Evolutionary conservation across 129 eudicot species (phyloP), one percentile per base, ranked within the genome.

Genomic region (Oenanthe sinensis): DNA sequence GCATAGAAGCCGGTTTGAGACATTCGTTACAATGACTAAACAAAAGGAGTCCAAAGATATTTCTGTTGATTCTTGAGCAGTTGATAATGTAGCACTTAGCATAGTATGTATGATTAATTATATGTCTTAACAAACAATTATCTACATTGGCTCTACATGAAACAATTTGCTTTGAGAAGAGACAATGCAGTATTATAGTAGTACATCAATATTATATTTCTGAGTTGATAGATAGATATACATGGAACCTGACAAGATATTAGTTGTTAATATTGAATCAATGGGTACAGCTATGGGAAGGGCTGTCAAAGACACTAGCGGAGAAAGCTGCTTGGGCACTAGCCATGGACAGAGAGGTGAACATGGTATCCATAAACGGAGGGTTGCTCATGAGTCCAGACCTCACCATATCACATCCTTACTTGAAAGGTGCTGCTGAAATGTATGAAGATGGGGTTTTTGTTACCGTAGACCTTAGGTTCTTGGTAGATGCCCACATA

Each of bases 301-400:
- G 96, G 36, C 69, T 93, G 45, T 89, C 98, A 17, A 93, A 93
- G 79, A 91, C 98, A 4, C 62, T 88, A 16, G 96, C 93, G 1
- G 98, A 93, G 81, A 93, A 88, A 86, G 83, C 90, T 4, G 97
- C 97, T 1, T 91, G 97, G 98, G 97, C 98, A 13, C 58, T 93
- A 54, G 98, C 98, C 30, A 91, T 89, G 97, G 98, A 93, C 93
- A 75, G 98, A 82, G 98, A 85, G 81, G 86, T 93, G 72, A 91
- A 83, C 89, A 93, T 93, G 97, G 97, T 91, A n/a, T 85, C 90
- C 22, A 83, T 93, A 69, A 93, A 93, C 24, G 91, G 84, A 8
- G 98, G 98, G 44, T 69, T 93, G 37, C 24, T 87, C 22, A 77
- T 88, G 81, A 77, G 81, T 47, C 96, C 93, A 17, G 88, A 91